phyloP scores from a whole-genome alignment of 148 eudicot genomes.

The Cornus kousa region DNA sequence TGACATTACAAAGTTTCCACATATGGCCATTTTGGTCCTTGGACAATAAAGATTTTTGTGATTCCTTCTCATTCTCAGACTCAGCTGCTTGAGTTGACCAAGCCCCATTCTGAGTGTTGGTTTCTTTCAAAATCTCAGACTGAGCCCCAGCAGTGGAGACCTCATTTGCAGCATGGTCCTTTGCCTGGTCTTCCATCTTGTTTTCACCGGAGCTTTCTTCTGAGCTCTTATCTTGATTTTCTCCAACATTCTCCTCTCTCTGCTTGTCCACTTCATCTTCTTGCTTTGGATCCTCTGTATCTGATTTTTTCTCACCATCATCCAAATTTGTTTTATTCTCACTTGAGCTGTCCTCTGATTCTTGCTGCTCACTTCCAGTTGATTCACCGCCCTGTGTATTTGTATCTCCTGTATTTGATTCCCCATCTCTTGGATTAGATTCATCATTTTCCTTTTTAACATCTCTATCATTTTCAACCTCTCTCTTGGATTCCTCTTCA shows the following conservation, averaged over 20 bases:
- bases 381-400: constrained; percentile 6
- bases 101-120: constrained; percentile 34
- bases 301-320: constrained; percentile 17
- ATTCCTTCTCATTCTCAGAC: constrained; percentile 41
- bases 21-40: constrained; percentile 20
- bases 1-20: constrained; percentile 66
- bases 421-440: constrained; percentile 12
- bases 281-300: constrained; percentile 12
- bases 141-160: constrained; percentile 22
- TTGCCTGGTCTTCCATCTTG: constrained; percentile 19
- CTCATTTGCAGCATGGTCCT: constrained; percentile 9
- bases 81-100: constrained; percentile 43
- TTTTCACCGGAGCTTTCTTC: constrained; percentile 26
- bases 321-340: constrained; percentile 12
- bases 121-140: constrained; percentile 39
- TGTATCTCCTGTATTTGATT: constrained; percentile 20
- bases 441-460: constrained; percentile 17
- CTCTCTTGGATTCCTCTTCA: constrained; percentile 15
- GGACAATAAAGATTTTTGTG: constrained; percentile 14
- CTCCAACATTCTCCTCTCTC: constrained; percentile 17
- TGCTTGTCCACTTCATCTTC: constrained; percentile 11
- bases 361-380: constrained; percentile 13
- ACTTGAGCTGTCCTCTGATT: constrained; percentile 18
- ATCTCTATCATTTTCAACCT: constrained; percentile 13
- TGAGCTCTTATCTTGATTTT: constrained; percentile 22